A percentile compares a stretch with the other conserved stretches of the same genome.
Evolutionary conservation across 495 filamentous ascomycete genomes (phyloP).

Genomic region (Penicillium manginii): DNA sequence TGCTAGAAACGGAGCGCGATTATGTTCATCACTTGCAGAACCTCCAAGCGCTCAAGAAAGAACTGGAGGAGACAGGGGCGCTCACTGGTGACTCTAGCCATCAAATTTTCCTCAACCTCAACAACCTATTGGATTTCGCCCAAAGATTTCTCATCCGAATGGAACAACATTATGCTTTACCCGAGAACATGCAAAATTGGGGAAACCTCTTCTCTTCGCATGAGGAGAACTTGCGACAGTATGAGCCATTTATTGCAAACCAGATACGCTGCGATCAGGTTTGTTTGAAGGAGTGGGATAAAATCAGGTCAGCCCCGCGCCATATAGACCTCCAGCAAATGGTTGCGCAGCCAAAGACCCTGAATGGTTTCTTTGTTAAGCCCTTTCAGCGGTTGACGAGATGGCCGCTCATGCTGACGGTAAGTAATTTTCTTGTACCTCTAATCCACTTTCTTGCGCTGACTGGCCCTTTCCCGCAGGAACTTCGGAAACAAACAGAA

Average conservation of each 20-base stretch:
- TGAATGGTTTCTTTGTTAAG: conserved; percentile 92
- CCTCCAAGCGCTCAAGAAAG: conserved; percentile 88
- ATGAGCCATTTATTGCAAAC: conserved; percentile 96
- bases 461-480: conserved; percentile 49
- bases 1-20: conserved; percentile 92
- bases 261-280: conserved; percentile 61
- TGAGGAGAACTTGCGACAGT: conserved; percentile 83
- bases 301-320: conserved; percentile 58
- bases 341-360: conserved; percentile 59
- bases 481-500: conserved; percentile 80
- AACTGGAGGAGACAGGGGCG: conserved; percentile 81
- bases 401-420: conserved; percentile 88
- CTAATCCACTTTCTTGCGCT: neutral
- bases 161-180: conserved; percentile 88
- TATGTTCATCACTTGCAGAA: conserved; percentile 99
- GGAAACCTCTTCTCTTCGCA: conserved; percentile 79
- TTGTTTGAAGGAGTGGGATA: conserved; percentile 56
- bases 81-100: conserved; percentile 90
- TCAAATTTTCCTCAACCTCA: conserved; percentile 94
- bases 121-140: conserved; percentile 92
- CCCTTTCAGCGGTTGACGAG: conserved; percentile 95
- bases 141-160: conserved; percentile 92
- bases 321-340: conserved; percentile 62
- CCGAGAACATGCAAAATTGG: conserved; percentile 84
- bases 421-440: conserved; percentile 42